Percentiles rank a stretch among this genome's conserved stretches.
phyloP scores from a whole-genome alignment of 805 yeast species.

The Sugiyamaella valdiviana region DNA sequence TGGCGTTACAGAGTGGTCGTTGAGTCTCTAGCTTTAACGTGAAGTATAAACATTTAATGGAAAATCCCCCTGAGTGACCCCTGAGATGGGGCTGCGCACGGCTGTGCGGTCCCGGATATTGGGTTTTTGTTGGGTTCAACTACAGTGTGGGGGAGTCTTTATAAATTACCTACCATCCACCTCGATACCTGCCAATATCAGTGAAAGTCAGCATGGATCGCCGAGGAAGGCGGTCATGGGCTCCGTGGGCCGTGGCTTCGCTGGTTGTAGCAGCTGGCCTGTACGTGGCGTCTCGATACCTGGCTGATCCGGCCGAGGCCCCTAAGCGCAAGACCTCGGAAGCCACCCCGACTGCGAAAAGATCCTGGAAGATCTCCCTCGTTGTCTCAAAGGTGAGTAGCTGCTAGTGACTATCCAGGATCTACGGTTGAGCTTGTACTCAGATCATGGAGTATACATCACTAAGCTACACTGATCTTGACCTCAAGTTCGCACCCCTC shows the following conservation, averaged over 20 bases:
- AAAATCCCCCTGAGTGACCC: too few species aligned
- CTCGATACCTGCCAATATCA: too few species aligned
- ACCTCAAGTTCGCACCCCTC: too few species aligned
- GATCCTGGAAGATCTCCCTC: constrained; percentile 8
- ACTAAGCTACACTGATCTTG: too few species aligned
- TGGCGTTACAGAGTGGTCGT: background rate
- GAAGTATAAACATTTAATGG: too few species aligned
- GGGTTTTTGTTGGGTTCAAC: too few species aligned
- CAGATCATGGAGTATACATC: background rate
- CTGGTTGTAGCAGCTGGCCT: background rate
- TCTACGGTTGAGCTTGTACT: background rate
- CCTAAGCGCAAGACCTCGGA: background rate
- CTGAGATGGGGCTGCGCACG: too few species aligned
- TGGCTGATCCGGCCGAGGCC: background rate
- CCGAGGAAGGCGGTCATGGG: background rate
- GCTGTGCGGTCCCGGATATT: too few species aligned
- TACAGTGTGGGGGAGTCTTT: too few species aligned
- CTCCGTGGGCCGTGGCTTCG: background rate
- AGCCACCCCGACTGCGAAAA: background rate
- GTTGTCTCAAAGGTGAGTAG: constrained; percentile 16
- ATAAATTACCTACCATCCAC: background rate
- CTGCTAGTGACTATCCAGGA: too few species aligned
- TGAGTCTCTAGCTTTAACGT: too few species aligned
- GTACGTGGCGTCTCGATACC: background rate
- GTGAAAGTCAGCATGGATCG: background rate